A percentile compares a stretch with the other conserved stretches of the same genome.
phyloP scores from a whole-genome alignment of 192 early-diverging fungal species.

The Podila clonocystis region DNA sequence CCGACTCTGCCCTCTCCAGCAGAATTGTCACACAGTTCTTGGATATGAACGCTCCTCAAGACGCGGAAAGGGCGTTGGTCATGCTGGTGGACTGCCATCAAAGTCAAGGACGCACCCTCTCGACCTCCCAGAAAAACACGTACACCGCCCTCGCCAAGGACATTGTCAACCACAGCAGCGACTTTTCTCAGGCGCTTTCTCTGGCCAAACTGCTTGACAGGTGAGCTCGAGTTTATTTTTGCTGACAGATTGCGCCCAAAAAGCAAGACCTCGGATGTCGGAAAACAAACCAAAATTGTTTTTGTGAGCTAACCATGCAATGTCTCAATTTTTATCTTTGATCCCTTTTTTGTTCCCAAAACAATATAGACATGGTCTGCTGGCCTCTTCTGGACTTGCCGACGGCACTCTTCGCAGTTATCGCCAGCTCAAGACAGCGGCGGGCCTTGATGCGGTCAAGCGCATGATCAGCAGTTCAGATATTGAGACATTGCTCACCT shows the following conservation, averaged over 20 bases:
- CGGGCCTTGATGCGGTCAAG: slow-evolving; percentile 38
- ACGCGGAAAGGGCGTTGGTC: slow-evolving; percentile 43
- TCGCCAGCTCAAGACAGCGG: slow-evolving; percentile 31
- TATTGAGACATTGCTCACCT: slow-evolving; percentile 25
- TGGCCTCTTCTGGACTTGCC: slow-evolving; percentile 36
- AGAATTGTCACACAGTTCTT: slow-evolving; percentile 39
- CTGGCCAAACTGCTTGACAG: slow-evolving; percentile 40
- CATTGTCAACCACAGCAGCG: slow-evolving; percentile 47
- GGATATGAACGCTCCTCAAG: slow-evolving; percentile 35
- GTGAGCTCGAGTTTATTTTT: slow-evolving; percentile 11
- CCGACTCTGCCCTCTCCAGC: slow-evolving; percentile 30
- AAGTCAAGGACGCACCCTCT: slow-evolving; percentile 18
- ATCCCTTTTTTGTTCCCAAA: neutral
- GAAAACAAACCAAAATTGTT: too few species aligned
- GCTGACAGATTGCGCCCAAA: neutral
- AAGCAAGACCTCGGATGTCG: too few species aligned
- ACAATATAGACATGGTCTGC: slow-evolving; percentile 25
- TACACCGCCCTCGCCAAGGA: slow-evolving; percentile 43
- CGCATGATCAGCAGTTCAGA: slow-evolving; percentile 14
- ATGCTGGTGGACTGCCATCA: slow-evolving; percentile 42
- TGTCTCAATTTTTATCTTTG: neutral
- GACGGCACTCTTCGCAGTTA: slow-evolving; percentile 45
- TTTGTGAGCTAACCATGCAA: neutral
- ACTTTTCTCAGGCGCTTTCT: slow-evolving; percentile 38
- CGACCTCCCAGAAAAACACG: slow-evolving; percentile 23